Base-by-base conservation (phyloP, 2,329 filamentous ascomycete species). In the Aspergillus chevalieri region DNA sequence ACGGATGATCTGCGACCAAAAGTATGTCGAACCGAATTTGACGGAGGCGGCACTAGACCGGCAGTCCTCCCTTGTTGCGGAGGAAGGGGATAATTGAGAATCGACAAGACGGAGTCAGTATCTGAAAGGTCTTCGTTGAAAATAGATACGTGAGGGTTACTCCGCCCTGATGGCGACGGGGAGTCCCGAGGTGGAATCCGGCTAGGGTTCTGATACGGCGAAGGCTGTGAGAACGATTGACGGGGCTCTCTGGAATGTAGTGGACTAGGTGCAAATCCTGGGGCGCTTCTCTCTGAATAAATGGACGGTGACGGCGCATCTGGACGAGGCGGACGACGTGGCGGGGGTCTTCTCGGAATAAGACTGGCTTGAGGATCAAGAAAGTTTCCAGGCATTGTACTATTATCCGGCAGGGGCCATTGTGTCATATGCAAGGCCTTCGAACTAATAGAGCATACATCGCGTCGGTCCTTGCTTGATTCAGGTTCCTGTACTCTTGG, bases 1-100 rank as follows among this genome's bases (percentile, higher is more conserved):
- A 90, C 85, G 52, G 78, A 85, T 0, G 85, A 86, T 55, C 77
- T 80, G 2, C 84, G 68, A 26, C 68, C 71, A 86, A 59, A 86
- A 84, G 52, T 62, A 59, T 49, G 64, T 62, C 47, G 54, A 10
- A 65, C 57, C 34, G 47, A 44, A 6, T 41, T 66, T 65, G 19
- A 19, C 14, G 17, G 17, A 7, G 63, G 50, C 14, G 63, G 65
- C 8, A 65, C 65, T 42, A 67, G 59, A 41, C 64, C 64, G 21
- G 54, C 56, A 14, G 53, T 52, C 49, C 60, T 63, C 47, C 59
- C 61, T 46, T 61, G 58, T 9, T 24, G 57, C 42, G 12, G 57
- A 53, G 19, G 57, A 50, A 3, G 55, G 51, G 19, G 65, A 30
- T 30, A 63, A 50, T 64, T 60, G 5, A 64, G 62, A 38, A 67